Conservation (phyloP, 176 grass and related monocot species). For the Lolium multiflorum region DNA sequence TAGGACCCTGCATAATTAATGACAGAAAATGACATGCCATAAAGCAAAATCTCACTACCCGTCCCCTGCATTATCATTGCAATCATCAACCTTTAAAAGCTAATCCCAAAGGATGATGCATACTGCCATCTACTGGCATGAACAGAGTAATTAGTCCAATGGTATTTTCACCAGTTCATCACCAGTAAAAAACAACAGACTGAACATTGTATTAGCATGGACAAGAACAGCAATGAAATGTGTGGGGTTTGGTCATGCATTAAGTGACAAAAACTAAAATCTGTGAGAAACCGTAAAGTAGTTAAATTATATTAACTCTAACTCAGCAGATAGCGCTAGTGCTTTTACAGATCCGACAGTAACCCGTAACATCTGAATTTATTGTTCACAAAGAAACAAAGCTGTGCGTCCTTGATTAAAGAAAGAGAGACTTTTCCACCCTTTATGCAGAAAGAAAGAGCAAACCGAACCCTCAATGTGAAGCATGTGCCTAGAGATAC, state of each 20-base stretch:
- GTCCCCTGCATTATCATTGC: background rate
- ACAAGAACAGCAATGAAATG: too few relatives aligned
- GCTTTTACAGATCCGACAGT: conserved; percentile 16
- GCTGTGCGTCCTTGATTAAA: background rate
- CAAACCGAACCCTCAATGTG: background rate
- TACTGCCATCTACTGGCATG: background rate
- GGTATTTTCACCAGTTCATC: background rate
- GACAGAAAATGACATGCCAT: background rate
- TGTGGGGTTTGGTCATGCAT: conserved; percentile 9
- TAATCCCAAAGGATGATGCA: background rate
- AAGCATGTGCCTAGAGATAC: conserved; percentile 45
- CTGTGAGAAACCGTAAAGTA: background rate
- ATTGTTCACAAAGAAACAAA: conserved; percentile 12
- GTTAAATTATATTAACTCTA: background rate
- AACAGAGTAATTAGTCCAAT: background rate
- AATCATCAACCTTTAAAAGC: background rate
- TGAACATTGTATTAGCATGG: background rate
- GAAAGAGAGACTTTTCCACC: background rate
- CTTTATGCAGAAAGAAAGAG: background rate
- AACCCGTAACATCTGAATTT: conserved; percentile 2
- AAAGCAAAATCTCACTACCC: background rate
- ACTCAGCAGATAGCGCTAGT: background rate
- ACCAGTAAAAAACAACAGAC: background rate
- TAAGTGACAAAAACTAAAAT: conserved; percentile 20
- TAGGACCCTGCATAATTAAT: background rate